phyloP scores from a whole-genome alignment of 106 monocot species.

The Cymbidium sinense region DNA sequence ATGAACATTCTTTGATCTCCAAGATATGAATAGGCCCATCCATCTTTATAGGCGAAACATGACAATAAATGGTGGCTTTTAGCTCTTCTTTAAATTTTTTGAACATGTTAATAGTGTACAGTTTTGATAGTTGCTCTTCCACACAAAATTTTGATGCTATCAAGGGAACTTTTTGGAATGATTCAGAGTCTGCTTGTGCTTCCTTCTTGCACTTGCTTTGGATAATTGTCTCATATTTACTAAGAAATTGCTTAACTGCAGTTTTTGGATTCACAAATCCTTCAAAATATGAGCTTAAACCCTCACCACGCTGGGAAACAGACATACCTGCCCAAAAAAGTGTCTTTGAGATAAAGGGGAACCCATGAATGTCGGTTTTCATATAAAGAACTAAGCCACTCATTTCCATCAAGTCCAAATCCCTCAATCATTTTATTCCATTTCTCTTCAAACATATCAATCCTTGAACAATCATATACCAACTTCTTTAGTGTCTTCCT shows the following conservation, averaged over 20 bases:
- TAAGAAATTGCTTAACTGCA: constrained; percentile 33
- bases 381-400: constrained; percentile 34
- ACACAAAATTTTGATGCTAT: constrained; percentile 25
- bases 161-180: constrained; percentile 5
- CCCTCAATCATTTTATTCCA: constrained; percentile 19
- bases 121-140: constrained; percentile 33
- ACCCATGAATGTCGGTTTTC: constrained; percentile 26
- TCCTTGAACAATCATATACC: constrained; percentile 17
- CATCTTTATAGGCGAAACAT: constrained; percentile 14
- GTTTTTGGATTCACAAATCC: constrained; percentile 26
- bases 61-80: constrained; percentile 30
- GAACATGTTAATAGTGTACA: constrained; percentile 43
- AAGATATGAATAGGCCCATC: constrained; percentile 25
- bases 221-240: constrained; percentile 34
- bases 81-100: constrained; percentile 44
- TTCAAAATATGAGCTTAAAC: constrained; percentile 32
- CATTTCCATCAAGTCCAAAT: constrained; percentile 15
- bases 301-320: constrained; percentile 14
- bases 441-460: constrained; percentile 21
- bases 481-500: constrained; percentile 14
- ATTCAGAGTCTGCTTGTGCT: constrained; percentile 27
- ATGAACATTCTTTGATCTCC: constrained; percentile 36
- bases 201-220: constrained; percentile 32
- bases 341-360: constrained; percentile 34
- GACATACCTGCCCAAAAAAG: constrained; percentile 57